These are phyloP conservation scores for Bipolaris victoriae DNA, from an alignment of 2,329 filamentous ascomycete genomes.

Conservation along the genomic window DNA sequence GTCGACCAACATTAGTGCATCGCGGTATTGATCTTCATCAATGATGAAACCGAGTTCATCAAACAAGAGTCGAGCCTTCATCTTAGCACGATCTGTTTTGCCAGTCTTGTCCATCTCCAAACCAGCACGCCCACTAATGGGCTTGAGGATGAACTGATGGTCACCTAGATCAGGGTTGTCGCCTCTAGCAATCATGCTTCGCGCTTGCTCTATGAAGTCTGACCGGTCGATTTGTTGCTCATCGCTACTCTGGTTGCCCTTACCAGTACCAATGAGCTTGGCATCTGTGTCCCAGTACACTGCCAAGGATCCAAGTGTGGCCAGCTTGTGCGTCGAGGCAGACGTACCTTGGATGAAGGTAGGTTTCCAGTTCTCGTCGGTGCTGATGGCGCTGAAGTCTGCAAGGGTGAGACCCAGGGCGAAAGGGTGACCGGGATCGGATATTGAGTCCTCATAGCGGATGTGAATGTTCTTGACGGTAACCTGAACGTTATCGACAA, in stretches of 20 bases:
- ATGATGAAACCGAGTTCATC: slow-evolving; percentile 98
- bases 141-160: slow-evolving; percentile 94
- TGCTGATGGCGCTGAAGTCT: slow-evolving; percentile 96
- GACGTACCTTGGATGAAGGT: slow-evolving; percentile 92
- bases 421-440: slow-evolving; percentile 92
- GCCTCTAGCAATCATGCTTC: slow-evolving; percentile 76
- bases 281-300: slow-evolving; percentile 99
- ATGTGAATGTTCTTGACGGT: slow-evolving; percentile 98
- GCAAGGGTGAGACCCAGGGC: slow-evolving; percentile 89
- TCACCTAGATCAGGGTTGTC: slow-evolving; percentile 62
- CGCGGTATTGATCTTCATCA: slow-evolving; percentile 96
- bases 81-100: slow-evolving; percentile 76
- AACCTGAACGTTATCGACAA: slow-evolving; percentile 97
- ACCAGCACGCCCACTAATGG: slow-evolving; percentile 92
- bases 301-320: slow-evolving; percentile 84
- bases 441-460: slow-evolving; percentile 96
- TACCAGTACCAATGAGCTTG: slow-evolving; percentile 78
- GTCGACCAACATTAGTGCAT: slow-evolving; percentile 97
- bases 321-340: slow-evolving; percentile 88
- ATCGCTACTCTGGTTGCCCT: slow-evolving; percentile 68
- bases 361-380: slow-evolving; percentile 91
- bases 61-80: slow-evolving; percentile 90
- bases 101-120: slow-evolving; percentile 95
- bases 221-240: slow-evolving; percentile 70
- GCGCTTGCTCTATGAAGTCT: slow-evolving; percentile 78